Evolutionary conservation across 140 eudicot species (phyloP), one percentile per base, ranked within the genome.

Genomic region (Flaveria floridana): DNA sequence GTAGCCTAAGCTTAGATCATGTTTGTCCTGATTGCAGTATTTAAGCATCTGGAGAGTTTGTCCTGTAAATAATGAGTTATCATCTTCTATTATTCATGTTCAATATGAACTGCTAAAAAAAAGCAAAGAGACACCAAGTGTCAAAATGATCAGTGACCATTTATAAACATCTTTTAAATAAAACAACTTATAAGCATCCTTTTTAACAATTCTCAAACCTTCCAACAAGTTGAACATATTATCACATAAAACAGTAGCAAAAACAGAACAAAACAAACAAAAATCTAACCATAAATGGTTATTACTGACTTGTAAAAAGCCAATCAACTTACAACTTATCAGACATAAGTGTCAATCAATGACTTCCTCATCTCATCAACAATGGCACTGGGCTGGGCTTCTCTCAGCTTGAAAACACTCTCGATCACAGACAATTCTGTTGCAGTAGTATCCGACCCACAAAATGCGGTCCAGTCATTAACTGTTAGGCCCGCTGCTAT

Each of bases 291-390:
- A 61, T 12, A 12, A 44, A 23, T 44, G 58, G 55, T 19, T 41
- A 44, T 26, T 21, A 57, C 47, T 39, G 76, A 37, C 55, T 21
- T 72, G 20, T 15, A 23, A 74, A 34, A 20, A 9, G 41, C 39
- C 77, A 19, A 16, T 65, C 6, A 25, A 21, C 70, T 42, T 23
- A 47, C 1, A 9, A 10, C 34, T 23, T 69, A 74, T 89, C 76
- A 89, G 44, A 87, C 89, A 76, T 84, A 84, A 67, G 78, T 90
- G 71, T 90, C 96, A 3, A 90, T 86, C 84, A 88, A 80, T 6
- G 91, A 86, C 65, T 84, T 90, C 80, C 97, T 88, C 97, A 88
- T 84, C 73, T 90, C 97, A 48, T 88, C 90, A 3, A 88, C 95
- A 59, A 88, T 83, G 30, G 95, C 86, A 37, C 79, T 86, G 0